Evolutionary conservation across 2,329 filamentous ascomycete species (phyloP).

Genomic region (Scedosporium dehoogii): DNA sequence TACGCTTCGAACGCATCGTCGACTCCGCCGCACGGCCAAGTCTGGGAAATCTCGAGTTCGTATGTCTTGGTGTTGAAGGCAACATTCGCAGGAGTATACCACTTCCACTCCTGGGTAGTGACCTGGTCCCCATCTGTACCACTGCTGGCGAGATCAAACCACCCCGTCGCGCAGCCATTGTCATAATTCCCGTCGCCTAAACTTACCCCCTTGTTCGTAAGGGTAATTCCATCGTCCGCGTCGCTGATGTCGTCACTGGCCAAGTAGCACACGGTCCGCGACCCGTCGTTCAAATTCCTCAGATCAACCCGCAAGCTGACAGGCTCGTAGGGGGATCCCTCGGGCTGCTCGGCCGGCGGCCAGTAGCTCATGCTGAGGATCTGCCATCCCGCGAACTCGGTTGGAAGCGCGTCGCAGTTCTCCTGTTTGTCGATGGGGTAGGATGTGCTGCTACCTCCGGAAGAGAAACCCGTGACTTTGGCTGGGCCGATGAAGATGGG

Average conservation of each 20-base stretch:
- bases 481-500: not conserved
- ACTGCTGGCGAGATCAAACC: not conserved
- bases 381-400: not conserved
- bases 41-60: not conserved
- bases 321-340: not conserved
- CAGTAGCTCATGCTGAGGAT: not conserved
- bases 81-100: not conserved
- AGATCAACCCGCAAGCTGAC: not conserved
- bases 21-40: not conserved
- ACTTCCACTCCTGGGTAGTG: not conserved
- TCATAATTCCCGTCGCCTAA: not conserved
- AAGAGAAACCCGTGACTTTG: not conserved
- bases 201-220: not conserved
- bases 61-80: not conserved
- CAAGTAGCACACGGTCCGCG: not conserved
- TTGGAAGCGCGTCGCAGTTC: not conserved
- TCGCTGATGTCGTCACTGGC: not conserved
- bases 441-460: not conserved
- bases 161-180: not conserved
- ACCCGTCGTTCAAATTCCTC: not conserved
- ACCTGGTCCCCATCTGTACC: not conserved
- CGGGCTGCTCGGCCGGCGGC: not conserved
- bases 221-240: not conserved
- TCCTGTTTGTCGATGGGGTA: not conserved
- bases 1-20: not conserved